Evolutionary conservation across 2,329 filamentous ascomycete genomes (phyloP), one percentile per base, ranked within the genome.

Genomic region (Cladosporium sp.): DNA sequence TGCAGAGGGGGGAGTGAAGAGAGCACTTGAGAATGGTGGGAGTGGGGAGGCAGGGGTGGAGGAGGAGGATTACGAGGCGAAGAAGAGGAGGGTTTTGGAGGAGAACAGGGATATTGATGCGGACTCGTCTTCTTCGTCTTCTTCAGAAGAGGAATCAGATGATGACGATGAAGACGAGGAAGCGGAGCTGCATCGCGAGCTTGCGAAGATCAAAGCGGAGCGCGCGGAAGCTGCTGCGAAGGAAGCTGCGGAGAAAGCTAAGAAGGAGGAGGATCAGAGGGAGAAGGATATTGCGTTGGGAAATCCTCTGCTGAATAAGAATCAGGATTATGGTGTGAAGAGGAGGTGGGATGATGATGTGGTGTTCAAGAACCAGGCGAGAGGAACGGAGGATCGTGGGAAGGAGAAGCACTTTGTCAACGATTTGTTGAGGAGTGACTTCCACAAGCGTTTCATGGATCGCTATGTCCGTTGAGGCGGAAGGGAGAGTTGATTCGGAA

Each of bases 311-410:
- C 85, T 99, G 65, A 97, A 98, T 72, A 91, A 91, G 76, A 69
- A 68, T 34, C 69, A 72, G 21, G 93, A 97, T 72, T 98, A 96
- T 77, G 93, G 89, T 66, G 89, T 97, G 74, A 97, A 97, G 84
- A 84, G 92, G 71, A 81, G 93, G 72, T 99, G 95, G 95, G 95
- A 99, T 72, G 95, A 99, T 73, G 95, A 99, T 76, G 95, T 99
- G 14, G 93, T 99, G 2, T 99, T 99, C 82, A 98, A 97, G 83
- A 99, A 99, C 78, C 95, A 99, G 81, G 95, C 94, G 36, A 86
- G 95, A 66, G 95, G 94, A 10, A 97, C 93, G 0, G 94, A 98
- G 75, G 92, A 97, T 68, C 93, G 90, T 82, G 88, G 90, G 68
- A 93, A 90, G 82, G 87, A 86, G 79, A 77, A 76, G 72, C 69